phyloP scores from a whole-genome alignment of 352 stramenopile species.

The Halophytophthora batemanensis region DNA sequence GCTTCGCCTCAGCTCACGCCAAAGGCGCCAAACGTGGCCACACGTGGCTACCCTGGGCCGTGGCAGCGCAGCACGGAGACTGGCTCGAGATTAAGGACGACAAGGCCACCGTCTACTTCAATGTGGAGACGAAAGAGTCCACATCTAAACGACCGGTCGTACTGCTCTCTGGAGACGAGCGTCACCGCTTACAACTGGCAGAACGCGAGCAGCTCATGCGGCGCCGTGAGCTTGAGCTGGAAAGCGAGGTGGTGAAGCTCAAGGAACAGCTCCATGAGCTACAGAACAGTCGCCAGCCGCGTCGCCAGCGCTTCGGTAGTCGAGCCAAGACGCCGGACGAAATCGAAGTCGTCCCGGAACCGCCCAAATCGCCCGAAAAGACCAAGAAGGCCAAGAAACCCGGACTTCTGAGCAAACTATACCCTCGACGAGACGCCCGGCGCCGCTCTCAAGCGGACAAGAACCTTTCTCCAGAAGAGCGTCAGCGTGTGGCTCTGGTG shows the following conservation, averaged over 20 bases:
- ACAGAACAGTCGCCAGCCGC: conserved; percentile 18
- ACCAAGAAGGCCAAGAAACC: conserved; percentile 17
- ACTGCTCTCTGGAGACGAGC: conserved; percentile 49
- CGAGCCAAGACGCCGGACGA: conserved; percentile 8
- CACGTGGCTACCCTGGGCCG: conserved; percentile 55
- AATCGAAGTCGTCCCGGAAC: conserved; percentile 3
- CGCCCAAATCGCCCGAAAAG: neutral
- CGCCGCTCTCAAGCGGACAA: neutral
- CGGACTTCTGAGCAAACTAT: conserved; percentile 21
- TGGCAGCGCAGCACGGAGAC: conserved; percentile 50
- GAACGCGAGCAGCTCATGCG: conserved; percentile 56
- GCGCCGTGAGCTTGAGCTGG: conserved; percentile 45
- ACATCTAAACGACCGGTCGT: conserved; percentile 46
- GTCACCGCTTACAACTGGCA: conserved; percentile 49
- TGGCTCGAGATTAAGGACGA: conserved; percentile 75
- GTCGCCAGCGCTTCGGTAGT: neutral
- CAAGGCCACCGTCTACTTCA: conserved; percentile 58
- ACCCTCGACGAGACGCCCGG: conserved; percentile 7
- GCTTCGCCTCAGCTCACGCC: conserved; percentile 44
- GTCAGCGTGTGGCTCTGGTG: conserved; percentile 33
- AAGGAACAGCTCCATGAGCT: conserved; percentile 52
- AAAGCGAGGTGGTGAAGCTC: conserved; percentile 68
- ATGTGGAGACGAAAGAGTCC: conserved; percentile 78
- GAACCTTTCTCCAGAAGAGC: conserved; percentile 29
- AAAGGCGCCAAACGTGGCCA: conserved; percentile 64